These are phyloP conservation scores for Brasenia schreberi DNA, from an alignment of 164 flowering plant genomes.

Conservation along the genomic window DNA sequence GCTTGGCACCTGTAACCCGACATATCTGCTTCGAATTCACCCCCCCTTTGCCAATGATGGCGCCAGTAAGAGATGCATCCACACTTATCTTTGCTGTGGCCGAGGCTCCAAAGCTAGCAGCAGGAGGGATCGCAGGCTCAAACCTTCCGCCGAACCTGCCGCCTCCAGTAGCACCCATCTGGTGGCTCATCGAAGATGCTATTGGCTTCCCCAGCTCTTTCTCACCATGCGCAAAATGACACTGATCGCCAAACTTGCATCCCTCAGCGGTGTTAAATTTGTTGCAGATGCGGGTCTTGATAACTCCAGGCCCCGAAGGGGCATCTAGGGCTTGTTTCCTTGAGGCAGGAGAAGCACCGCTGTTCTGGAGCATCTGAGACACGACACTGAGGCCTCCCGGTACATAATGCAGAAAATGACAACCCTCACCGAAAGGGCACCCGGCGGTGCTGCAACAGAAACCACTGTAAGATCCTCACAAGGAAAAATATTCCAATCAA, in stretches of 20 bases:
- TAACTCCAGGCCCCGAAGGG: slow-evolving; percentile 3
- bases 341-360: slow-evolving; percentile 8
- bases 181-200: slow-evolving; percentile 36
- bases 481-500: too few species aligned
- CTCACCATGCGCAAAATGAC: slow-evolving; percentile 84
- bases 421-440: slow-evolving; percentile 85
- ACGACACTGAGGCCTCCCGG: slow-evolving; percentile 70
- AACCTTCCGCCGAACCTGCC: slow-evolving; percentile 25
- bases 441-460: slow-evolving; percentile 48
- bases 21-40: slow-evolving; percentile 88
- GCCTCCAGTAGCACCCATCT: slow-evolving; percentile 22
- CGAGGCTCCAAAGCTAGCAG: slow-evolving; percentile 64
- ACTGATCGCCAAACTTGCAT: slow-evolving; percentile 84
- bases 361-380: slow-evolving; percentile 50
- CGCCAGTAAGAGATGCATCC: slow-evolving; percentile 82
- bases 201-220: slow-evolving; percentile 69
- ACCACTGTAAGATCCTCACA: background rate
- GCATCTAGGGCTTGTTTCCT: background rate
- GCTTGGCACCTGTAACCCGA: slow-evolving; percentile 71
- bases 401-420: slow-evolving; percentile 74
- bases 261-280: slow-evolving; percentile 65
- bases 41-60: slow-evolving; percentile 90
- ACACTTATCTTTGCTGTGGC: slow-evolving; percentile 88
- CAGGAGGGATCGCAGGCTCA: slow-evolving; percentile 34
- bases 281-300: slow-evolving; percentile 63